Evolutionary conservation across 768 basidiomycete species (phyloP).

Genomic region (Rossbeevera mucosa): DNA sequence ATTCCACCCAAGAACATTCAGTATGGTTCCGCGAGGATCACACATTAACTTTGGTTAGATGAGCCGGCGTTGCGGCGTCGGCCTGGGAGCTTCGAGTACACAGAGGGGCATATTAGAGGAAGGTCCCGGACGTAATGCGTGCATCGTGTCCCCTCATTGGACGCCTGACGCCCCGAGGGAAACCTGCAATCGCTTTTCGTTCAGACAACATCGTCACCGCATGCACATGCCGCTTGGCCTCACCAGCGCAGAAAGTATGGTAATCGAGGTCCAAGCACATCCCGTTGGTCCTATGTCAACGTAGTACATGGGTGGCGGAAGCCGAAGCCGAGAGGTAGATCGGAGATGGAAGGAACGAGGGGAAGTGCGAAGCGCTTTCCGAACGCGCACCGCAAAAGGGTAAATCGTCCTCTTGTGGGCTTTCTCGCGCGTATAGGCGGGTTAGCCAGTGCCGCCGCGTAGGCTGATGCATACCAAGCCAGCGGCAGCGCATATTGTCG

Average conservation of each 20-base stretch:
- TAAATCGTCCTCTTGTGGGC: constrained; percentile 8
- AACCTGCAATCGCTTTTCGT: background rate
- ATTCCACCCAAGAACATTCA: constrained; percentile 1
- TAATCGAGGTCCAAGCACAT: background rate
- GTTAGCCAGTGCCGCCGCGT: background rate
- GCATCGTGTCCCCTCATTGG: background rate
- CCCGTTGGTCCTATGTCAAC: constrained; percentile 14
- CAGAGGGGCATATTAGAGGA: background rate
- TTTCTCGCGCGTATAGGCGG: background rate
- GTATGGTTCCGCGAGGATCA: constrained; percentile 9
- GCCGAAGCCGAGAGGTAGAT: constrained; percentile 22
- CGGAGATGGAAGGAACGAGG: constrained; percentile 20
- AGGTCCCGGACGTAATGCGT: constrained; percentile 8
- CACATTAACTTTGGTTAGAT: background rate
- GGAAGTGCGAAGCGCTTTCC: constrained; percentile 9
- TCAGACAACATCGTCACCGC: background rate
- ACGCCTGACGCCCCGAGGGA: background rate
- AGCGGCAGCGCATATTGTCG: background rate
- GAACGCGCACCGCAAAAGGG: constrained; percentile 10
- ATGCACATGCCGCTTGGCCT: constrained; percentile 5
- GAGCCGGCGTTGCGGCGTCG: background rate
- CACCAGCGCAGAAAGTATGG: background rate
- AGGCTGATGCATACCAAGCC: constrained; percentile 2
- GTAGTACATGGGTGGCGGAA: constrained; percentile 9
- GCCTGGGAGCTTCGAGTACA: constrained; percentile 11